Evolutionary conservation across 208 protist species (phyloP), one percentile per base, ranked within the genome.

Genomic region (Balamuthia mandrillaris): DNA sequence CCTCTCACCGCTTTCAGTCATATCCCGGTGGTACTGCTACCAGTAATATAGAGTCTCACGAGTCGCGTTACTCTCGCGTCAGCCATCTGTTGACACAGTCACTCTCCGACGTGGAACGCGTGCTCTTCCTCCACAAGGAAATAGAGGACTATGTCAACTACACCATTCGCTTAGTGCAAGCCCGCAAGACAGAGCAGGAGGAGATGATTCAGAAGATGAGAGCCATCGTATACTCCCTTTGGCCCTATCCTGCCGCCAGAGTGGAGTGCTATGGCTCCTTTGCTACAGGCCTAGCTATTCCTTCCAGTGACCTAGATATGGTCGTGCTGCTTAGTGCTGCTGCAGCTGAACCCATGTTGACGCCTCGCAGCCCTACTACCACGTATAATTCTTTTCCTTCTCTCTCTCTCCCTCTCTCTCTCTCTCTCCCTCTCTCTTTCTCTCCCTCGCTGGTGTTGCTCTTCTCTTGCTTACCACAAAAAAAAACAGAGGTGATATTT

Each of bases 21-120:
- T 18, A 29, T n/a, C n/a, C n/a, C n/a, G n/a, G n/a, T n/a, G n/a
- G n/a, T n/a, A n/a, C n/a, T n/a, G n/a, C 49, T 56, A 56, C n/a
- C 18, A 56, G 18, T 56, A 18, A 56, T 56, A 56, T n/a, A 18
- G 18, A 18, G 18, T 56, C 18, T 56, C 49, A 24, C n/a, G 18
- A 56, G 49, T 18, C 49, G 18, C 70, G 51, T 0, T 79, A 79
- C 51, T 12, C 70, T 3, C 42, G 70, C 7, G 70, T 79, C 21
- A 79, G 70, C 70, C 70, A 79, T 58, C 27, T 79, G 70, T 47
- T 79, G 45, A 79, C 70, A 16, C 70, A 79, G 70, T 79, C 70
- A 0, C 70, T 79, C 14, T 79, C 70, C 3, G 70, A 79, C 31
- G 70, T 79, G 27, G 70, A 79, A 31, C 21, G 70, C n/a, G 70